Percentiles rank a stretch among this genome's conserved stretches.
Evolutionary conservation across 2,329 filamentous ascomycete genomes (phyloP).

Genomic region (Tolypocladium capitatum): DNA sequence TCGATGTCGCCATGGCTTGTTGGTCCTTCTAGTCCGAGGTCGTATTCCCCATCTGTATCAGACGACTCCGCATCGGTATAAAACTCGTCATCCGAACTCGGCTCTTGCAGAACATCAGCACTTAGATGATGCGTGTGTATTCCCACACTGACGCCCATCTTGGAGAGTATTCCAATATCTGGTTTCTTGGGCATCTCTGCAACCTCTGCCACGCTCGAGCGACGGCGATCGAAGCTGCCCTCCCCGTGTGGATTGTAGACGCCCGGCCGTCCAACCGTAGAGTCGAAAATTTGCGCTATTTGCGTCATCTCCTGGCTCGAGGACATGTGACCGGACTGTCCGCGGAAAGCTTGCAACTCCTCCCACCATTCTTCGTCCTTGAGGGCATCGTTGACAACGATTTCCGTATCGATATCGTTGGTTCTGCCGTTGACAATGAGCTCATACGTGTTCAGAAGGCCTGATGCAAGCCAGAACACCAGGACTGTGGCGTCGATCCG

Average conservation of each 20-base stretch:
- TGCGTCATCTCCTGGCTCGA: conserved; percentile 30
- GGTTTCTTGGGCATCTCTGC: conserved; percentile 49
- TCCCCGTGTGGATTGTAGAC: conserved; percentile 29
- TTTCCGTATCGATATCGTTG: conserved; percentile 39
- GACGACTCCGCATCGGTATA: conserved; percentile 19
- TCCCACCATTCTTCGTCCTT: conserved; percentile 73
- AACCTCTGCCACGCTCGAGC: conserved; percentile 43
- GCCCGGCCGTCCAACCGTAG: conserved; percentile 27
- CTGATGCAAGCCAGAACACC: conserved; percentile 72
- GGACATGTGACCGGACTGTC: conserved; percentile 22
- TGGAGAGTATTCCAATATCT: conserved; percentile 34
- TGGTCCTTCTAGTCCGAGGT: conserved; percentile 6
- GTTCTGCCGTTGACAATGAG: conserved; percentile 60
- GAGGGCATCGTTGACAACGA: conserved; percentile 51
- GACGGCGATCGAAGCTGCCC: conserved; percentile 14
- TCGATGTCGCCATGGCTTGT: conserved; percentile 18
- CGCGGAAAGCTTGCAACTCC: conserved; percentile 48
- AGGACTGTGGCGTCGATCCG: conserved; percentile 67
- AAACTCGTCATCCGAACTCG: conserved; percentile 16
- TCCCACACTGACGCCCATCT: conserved; percentile 53
- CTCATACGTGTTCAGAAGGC: conserved; percentile 59
- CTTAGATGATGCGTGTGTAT: conserved; percentile 65
- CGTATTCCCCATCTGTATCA: conserved; percentile 17
- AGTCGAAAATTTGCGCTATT: conserved; percentile 29
- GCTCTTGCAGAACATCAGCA: conserved; percentile 41